Evolutionary conservation across 208 protist species (phyloP), one percentile per base, ranked within the genome.

Genomic region (Wallacemonas sp.): DNA sequence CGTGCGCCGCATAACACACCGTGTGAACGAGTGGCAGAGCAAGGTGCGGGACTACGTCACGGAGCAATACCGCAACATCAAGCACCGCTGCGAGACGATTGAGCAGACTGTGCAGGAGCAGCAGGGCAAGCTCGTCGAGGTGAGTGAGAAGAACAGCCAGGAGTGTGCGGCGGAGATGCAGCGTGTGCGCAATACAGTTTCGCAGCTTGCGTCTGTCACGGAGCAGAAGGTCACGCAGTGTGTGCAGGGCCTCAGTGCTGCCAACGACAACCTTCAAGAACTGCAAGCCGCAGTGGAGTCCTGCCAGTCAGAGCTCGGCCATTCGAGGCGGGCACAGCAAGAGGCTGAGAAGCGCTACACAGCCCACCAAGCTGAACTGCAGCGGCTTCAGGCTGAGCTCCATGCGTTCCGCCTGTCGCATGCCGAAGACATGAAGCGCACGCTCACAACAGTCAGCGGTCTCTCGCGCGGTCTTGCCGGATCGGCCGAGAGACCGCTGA

Each of bases 251-350:
- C 17, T 58, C 31, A 27, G 2, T n/a, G 8, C 26, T 3, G 21
- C 28, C n/a, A 26, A n/a, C 28, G 28, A 34, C 8, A 39, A 5
- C 30, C 9, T 58, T 26, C 30, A 31, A 26, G 17, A 38, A 5
- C 3, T 69, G 11, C 66, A 81, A 38, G 67, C 75, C 22, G 63
- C 70, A 46, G 53, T 51, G 9, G 41, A 30, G 1, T 59, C 64
- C 1, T 44, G 75, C 41, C 74, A 80, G 41, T 59, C 58, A 17
- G 61, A 79, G 41, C 15, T 84, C 22, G 63, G 70, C 36, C 44
- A 75, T 26, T 44, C 66, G 28, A 30, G 75, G 19, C 47, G 30
- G 12, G 68, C 73, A 19, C 63, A 62, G 36, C 45, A 62, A 22
- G 12, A 62, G 24, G 15, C 53, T 2, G 5, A 62, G 36, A 11